Base-by-base conservation (phyloP, 768 basidiomycete genomes). In the Boletus insuetus region DNA sequence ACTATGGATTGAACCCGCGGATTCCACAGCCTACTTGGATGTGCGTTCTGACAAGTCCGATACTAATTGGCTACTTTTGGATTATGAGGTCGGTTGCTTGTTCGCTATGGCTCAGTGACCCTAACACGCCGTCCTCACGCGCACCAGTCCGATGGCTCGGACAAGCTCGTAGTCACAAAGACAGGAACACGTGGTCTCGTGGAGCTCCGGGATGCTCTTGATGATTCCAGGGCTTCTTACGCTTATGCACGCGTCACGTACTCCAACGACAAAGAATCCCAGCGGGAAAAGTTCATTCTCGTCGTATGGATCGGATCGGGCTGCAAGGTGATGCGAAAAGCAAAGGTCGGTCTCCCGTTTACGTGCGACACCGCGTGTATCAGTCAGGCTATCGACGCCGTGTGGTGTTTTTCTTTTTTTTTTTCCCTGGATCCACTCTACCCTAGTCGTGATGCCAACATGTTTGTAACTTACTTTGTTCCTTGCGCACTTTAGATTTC, bases 301-400 rank as follows among this genome's bases (percentile, higher is more conserved):
- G 79, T 92, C 69, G 79, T 83, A 43, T 92, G 90, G 90, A 93
- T 92, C 73, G 91, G 91, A 42, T 75, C 82, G 19, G 72, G 75
- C 40, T 90, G 91, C 74, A 94, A 92, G 75, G 81, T 94, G 59
- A 93, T 96, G 94, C 81, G 94, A 58, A 89, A 86, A 75, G 94
- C 87, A 41, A 95, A 93, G 85, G 90, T 91, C 54, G 60, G 80
- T 72, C 38, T 38, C 16, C 45, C 46, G 39, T 48, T 59, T 60
- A 64, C 62, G 64, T 65, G 44, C 46, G 2, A 41, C 43, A 43
- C 53, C 46, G 58, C 57, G 35, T 62, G 62, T 46, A 53, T 51
- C 59, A 58, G 52, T 56, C 61, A 53, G 52, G 26, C 48, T 46
- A 45, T 43, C 45, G 55, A 45, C 32, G 51, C 52, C 29, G 19